phyloP scores from a whole-genome alignment of 148 eudicot species.

The Rhododendron williamsianum region DNA sequence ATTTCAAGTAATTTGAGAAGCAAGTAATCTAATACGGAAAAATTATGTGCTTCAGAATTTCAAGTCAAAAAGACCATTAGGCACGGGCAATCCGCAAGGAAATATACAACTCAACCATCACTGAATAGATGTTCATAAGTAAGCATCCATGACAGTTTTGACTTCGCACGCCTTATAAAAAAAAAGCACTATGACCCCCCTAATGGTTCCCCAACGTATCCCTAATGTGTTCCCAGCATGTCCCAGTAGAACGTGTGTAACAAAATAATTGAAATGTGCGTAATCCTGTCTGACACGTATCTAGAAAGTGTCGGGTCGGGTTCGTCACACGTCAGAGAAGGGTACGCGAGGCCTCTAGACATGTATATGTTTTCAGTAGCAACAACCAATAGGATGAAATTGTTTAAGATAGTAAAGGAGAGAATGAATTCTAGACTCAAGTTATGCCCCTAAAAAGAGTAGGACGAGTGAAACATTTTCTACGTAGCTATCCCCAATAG shows the following conservation, averaged over 20 bases:
- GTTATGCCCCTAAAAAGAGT: neutral
- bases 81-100: neutral
- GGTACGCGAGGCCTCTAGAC: neutral
- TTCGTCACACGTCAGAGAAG: neutral
- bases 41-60: neutral
- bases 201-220: neutral
- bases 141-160: neutral
- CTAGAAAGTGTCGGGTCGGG: neutral
- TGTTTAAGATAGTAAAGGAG: neutral
- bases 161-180: neutral
- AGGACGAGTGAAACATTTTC: neutral
- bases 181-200: neutral
- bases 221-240: neutral
- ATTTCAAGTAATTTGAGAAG: neutral
- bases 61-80: neutral
- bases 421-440: neutral
- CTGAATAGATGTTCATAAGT: neutral
- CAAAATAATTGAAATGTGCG: neutral
- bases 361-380: neutral
- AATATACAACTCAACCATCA: neutral
- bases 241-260: neutral
- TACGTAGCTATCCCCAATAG: neutral
- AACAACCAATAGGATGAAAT: neutral
- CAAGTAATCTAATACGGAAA: neutral
- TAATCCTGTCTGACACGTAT: neutral